phyloP scores from a whole-genome alignment of 169 alveolate species.

The Eimeria sp. region DNA sequence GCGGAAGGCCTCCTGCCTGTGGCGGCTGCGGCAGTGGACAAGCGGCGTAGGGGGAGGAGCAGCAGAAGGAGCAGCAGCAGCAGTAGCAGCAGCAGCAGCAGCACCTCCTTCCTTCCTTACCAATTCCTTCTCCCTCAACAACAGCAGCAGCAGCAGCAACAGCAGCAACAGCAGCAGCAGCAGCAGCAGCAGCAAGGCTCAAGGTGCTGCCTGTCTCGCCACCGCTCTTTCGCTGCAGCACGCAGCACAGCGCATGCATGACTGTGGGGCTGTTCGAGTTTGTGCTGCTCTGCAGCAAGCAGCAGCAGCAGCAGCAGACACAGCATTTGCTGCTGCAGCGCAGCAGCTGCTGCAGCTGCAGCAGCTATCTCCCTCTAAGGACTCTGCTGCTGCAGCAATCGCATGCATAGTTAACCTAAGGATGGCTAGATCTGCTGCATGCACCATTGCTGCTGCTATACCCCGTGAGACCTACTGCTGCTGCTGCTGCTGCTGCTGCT shows the following conservation, averaged over 20 bases:
- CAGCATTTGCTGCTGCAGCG: background rate
- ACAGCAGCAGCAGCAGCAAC: constrained; percentile 31
- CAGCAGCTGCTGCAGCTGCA: constrained; percentile 46
- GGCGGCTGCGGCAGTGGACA: constrained; percentile 69
- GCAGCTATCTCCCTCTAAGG: background rate
- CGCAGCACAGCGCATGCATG: constrained; percentile 19
- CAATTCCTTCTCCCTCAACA: background rate
- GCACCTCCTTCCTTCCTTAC: background rate
- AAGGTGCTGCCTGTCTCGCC: constrained; percentile 8
- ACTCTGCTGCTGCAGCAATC: background rate
- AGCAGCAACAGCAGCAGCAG: too few relatives aligned
- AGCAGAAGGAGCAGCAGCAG: background rate
- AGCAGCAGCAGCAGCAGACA: constrained; percentile 33
- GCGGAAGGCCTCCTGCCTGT: constrained; percentile 38
- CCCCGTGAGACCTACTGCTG: constrained; percentile 15
- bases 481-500: constrained; percentile 2
- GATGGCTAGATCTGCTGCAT: constrained; percentile 9
- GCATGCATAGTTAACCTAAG: background rate
- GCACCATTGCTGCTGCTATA: background rate
- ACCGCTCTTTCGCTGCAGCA: constrained; percentile 38
- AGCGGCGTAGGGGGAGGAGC: background rate
- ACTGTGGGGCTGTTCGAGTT: background rate
- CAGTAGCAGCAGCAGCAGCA: background rate
- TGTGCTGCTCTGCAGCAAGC: constrained; percentile 34
- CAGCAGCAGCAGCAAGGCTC: too few relatives aligned